Evolutionary conservation across 2,329 filamentous ascomycete genomes (phyloP).

Genomic region (Sporothrix brasiliensis): DNA sequence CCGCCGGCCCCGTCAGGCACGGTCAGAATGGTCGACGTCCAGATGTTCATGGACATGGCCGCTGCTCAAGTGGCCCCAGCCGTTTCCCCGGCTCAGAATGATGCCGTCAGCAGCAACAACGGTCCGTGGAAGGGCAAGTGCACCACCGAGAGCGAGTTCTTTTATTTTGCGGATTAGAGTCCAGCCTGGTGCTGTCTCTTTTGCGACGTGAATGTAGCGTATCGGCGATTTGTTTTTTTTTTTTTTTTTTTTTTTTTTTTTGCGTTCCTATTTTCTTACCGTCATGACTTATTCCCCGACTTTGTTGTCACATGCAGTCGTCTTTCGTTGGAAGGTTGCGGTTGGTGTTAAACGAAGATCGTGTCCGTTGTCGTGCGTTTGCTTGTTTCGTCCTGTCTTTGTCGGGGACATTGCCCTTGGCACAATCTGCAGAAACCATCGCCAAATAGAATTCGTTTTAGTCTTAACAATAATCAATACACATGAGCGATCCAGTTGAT

Average conservation of each 20-base stretch:
- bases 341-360: background rate
- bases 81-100: background rate
- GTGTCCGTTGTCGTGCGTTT: background rate
- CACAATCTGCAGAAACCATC: no score
- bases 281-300: background rate
- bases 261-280: background rate
- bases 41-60: slow-evolving; percentile 1
- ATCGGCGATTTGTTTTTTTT: background rate
- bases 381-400: background rate
- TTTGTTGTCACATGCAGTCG: background rate
- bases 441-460: background rate
- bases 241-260: no score
- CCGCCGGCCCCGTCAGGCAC: no score
- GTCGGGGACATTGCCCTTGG: no score
- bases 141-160: slow-evolving; percentile 3
- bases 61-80: background rate
- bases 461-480: background rate
- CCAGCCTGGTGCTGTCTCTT: slow-evolving; percentile 22
- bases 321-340: background rate
- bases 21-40: slow-evolving; percentile 1
- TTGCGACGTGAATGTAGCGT: no score
- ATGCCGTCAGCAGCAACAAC: background rate
- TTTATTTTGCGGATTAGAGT: slow-evolving; percentile 9
- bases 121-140: background rate
- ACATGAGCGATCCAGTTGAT: slow-evolving; percentile 5